These are phyloP conservation scores for Excoecaria agallocha DNA, from an alignment of 345 rosid genomes.

Conservation along the genomic window DNA sequence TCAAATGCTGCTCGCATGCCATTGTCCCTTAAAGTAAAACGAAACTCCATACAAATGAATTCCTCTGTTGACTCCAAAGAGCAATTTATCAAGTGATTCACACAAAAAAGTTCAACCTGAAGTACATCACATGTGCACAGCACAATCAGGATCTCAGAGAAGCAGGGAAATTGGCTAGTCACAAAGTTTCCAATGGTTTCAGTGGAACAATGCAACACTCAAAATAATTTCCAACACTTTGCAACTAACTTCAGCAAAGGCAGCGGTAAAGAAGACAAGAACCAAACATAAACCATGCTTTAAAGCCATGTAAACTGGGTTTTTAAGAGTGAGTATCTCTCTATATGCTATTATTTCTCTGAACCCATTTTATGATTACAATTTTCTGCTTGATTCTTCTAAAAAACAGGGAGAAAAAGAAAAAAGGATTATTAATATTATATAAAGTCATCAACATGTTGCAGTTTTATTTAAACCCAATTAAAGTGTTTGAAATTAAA, in stretches of 20 bases:
- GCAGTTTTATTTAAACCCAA: background rate
- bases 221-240: background rate
- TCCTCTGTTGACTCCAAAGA: constrained; percentile 99
- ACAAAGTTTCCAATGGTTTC: background rate
- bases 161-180: background rate
- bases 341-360: background rate
- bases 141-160: constrained; percentile 6
- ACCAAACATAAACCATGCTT: background rate
- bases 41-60: constrained; percentile 97
- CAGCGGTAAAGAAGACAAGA: background rate
- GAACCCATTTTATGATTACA: background rate
- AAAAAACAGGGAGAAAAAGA: background rate
- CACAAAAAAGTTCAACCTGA: constrained; percentile 98
- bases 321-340: background rate
- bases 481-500: background rate
- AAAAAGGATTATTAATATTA: background rate
- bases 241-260: background rate
- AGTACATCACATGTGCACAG: constrained; percentile 4
- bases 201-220: background rate
- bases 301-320: background rate
- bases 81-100: constrained; percentile 96
- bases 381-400: background rate
- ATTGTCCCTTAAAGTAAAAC: constrained; percentile 92
- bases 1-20: constrained; percentile 99
- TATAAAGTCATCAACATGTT: background rate